Conservation (phyloP, 1,139 yeast species). For the Blastobotrys ciferrii region DNA sequence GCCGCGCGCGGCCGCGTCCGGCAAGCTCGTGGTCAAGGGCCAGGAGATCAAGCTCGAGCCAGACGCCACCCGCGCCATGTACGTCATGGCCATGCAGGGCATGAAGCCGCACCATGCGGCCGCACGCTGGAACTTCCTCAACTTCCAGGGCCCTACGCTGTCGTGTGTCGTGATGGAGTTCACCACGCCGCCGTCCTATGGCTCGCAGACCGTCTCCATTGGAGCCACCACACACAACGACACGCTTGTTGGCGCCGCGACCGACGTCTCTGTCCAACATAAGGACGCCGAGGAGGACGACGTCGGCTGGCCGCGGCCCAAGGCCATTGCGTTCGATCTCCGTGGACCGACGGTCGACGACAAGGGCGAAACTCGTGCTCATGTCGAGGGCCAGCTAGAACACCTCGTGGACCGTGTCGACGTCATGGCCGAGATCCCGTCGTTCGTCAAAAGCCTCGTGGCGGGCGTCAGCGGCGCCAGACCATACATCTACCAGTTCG, state of each 20-base stretch:
- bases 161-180: conserved; percentile 91
- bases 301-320: conserved; percentile 92
- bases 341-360: conserved; percentile 48
- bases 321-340: conserved; percentile 57
- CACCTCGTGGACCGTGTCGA: conserved; percentile 84
- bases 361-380: conserved; percentile 36
- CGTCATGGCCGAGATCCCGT: conserved; percentile 96
- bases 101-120: conserved; percentile 99
- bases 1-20: conserved; percentile 80
- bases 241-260: conserved; percentile 62
- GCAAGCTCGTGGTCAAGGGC: conserved; percentile 49
- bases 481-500: conserved; percentile 91
- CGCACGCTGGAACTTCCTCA: conserved; percentile 89
- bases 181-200: conserved; percentile 90
- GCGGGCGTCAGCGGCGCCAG: conserved; percentile 93
- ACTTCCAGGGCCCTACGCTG: conserved; percentile 74
- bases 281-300: conserved; percentile 55
- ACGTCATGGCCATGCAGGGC: conserved; percentile 97
- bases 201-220: conserved; percentile 72
- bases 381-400: conserved; percentile 42
- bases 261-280: conserved; percentile 66
- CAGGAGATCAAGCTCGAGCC: conserved; percentile 37
- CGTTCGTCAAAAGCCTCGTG: conserved; percentile 87
- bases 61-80: conserved; percentile 65
- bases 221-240: conserved; percentile 71